These are phyloP conservation scores for Zygnema cylindricum DNA, from an alignment of 139 green algal genomes.

Conservation along the genomic window DNA sequence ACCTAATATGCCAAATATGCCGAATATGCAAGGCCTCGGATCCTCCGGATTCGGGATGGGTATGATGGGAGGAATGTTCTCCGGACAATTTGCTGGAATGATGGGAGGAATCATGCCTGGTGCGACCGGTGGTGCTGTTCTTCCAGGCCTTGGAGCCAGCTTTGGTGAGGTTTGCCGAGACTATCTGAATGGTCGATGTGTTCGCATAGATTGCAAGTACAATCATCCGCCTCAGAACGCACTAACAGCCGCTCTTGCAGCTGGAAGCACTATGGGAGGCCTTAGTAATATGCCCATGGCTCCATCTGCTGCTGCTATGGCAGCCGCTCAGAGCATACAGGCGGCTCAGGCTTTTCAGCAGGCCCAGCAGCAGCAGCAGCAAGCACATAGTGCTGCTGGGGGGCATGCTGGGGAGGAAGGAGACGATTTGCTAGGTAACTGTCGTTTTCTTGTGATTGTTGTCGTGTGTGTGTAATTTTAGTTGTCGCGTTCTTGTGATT, in stretches of 20 bases:
- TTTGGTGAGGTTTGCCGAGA: slow-evolving; percentile 29
- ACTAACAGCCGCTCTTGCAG: slow-evolving; percentile 5
- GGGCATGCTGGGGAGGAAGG: background rate
- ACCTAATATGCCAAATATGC: background rate
- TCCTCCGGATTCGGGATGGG: background rate
- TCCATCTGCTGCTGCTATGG: slow-evolving; percentile 53
- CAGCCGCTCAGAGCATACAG: slow-evolving; percentile 54
- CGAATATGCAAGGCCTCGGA: background rate
- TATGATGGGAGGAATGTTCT: slow-evolving; percentile 10
- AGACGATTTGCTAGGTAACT: slow-evolving; percentile 3
- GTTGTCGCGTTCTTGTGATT: too few relatives aligned
- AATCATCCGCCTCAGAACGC: slow-evolving; percentile 28
- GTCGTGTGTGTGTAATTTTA: too few relatives aligned
- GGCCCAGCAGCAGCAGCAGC: background rate
- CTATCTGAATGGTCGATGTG: slow-evolving; percentile 36
- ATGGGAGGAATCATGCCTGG: slow-evolving; percentile 12
- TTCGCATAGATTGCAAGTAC: slow-evolving; percentile 36
- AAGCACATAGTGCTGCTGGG: slow-evolving; percentile 50
- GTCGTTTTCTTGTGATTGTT: background rate
- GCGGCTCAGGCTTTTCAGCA: slow-evolving; percentile 38
- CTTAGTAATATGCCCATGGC: slow-evolving; percentile 48
- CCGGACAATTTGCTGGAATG: background rate
- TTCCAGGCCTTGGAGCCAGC: background rate
- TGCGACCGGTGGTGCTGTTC: slow-evolving; percentile 19
- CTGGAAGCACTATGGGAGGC: slow-evolving; percentile 36